Evolutionary conservation across 257 asterid species (phyloP).

Genomic region (Handroanthus guayacan): DNA sequence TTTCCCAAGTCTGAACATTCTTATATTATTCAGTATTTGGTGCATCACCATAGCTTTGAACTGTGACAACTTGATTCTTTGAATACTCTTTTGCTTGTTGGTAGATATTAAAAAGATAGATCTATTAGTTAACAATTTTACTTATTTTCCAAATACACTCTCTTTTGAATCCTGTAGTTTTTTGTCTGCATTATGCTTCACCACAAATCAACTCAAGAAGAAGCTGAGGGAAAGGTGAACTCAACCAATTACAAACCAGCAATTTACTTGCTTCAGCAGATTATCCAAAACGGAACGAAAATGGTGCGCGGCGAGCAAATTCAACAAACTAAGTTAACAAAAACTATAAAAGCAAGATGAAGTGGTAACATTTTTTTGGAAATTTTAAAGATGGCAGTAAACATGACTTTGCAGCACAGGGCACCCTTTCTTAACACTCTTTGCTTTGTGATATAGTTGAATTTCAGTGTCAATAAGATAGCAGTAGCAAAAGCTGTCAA

Average conservation of each 20-base stretch:
- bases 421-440: background rate
- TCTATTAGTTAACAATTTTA: background rate
- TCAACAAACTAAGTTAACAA: background rate
- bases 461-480: background rate
- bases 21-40: too few relatives aligned
- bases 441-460: background rate
- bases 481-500: background rate
- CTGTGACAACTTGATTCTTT: background rate
- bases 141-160: background rate
- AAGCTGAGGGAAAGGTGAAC: background rate
- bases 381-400: background rate
- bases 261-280: background rate
- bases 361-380: background rate
- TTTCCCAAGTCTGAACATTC: background rate
- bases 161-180: background rate
- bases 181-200: background rate
- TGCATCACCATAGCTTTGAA: too few relatives aligned
- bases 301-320: background rate
- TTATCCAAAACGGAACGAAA: background rate
- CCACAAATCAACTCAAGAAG: background rate
- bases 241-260: background rate
- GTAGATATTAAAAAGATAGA: background rate
- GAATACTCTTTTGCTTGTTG: background rate
- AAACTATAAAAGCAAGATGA: background rate
- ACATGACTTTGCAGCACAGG: background rate